Conservation (phyloP, 129 eudicot genomes). For the Chrysanthemum seticuspe region DNA sequence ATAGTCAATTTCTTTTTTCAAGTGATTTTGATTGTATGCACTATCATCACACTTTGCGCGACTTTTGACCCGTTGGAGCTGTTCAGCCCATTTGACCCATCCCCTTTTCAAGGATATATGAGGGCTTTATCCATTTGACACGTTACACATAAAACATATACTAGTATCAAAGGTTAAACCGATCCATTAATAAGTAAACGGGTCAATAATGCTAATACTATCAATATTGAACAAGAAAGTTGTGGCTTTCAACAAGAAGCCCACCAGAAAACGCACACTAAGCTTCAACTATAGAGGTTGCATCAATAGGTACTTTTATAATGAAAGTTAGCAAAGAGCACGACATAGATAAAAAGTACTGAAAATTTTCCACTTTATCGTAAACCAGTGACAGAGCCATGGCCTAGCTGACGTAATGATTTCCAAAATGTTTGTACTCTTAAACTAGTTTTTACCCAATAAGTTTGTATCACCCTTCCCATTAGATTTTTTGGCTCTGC, state of each 20-base stretch:
- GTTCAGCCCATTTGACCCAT: not conserved
- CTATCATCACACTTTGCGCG: not conserved
- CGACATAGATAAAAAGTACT: not conserved
- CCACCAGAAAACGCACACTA: not conserved
- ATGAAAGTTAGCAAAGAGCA: conserved; percentile 3
- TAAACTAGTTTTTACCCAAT: not conserved
- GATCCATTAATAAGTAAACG: not conserved
- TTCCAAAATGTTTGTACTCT: not conserved
- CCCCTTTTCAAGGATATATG: not conserved
- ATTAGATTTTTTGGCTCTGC: not conserved
- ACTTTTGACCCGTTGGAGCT: not conserved
- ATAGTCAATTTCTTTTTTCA: not conserved
- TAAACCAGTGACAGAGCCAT: not conserved
- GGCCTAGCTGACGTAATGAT: not conserved
- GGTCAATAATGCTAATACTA: not conserved
- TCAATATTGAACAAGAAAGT: not conserved
- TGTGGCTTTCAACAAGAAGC: not conserved
- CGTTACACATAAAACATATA: not conserved
- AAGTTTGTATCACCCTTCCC: not conserved
- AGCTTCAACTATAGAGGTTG: conserved; percentile 16
- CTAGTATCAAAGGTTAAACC: no score
- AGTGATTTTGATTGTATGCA: conserved; percentile 11
- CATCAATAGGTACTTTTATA: not conserved
- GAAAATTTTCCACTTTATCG: not conserved
- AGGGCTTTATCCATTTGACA: not conserved